A percentile compares a stretch with the other conserved stretches of the same genome.
Evolutionary conservation across 2,329 filamentous ascomycete genomes (phyloP).

Genomic region (Graphilbum sp.): DNA sequence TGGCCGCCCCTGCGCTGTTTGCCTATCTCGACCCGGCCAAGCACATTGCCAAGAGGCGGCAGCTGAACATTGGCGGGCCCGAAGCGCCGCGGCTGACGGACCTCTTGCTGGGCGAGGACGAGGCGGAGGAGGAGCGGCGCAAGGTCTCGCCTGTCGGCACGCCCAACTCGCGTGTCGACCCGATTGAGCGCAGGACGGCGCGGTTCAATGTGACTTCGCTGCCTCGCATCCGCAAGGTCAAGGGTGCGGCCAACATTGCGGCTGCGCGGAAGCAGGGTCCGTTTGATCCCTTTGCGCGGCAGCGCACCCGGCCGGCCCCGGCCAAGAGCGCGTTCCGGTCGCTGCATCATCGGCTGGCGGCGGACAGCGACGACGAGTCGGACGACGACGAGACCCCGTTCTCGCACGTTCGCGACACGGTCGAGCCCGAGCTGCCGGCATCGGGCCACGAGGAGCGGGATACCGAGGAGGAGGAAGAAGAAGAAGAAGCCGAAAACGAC

Average conservation of each 20-base stretch:
- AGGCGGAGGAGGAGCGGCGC: conserved; percentile 36
- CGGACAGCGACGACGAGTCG: conserved; percentile 70
- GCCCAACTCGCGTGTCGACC: conserved; percentile 45
- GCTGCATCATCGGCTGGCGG: conserved; percentile 63
- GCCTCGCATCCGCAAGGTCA: conserved; percentile 59
- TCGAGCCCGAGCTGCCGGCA: conserved; percentile 56
- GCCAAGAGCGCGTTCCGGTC: conserved; percentile 52
- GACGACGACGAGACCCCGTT: conserved; percentile 67
- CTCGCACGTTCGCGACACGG: conserved; percentile 61
- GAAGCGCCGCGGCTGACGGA: conserved; percentile 36
- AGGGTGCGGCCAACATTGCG: conserved; percentile 29
- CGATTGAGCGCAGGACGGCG: conserved; percentile 42
- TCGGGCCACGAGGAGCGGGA: conserved; percentile 1
- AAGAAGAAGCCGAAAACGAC: conserved; percentile 2
- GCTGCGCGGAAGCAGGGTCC: conserved; percentile 47
- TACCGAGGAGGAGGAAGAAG: background rate
- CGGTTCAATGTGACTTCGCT: conserved; percentile 46
- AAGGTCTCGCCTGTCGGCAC: conserved; percentile 39
- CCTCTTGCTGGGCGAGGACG: conserved; percentile 31
- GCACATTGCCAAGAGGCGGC: conserved; percentile 63
- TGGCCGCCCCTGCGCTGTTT: conserved; percentile 66
- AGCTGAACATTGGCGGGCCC: conserved; percentile 59
- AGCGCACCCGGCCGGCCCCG: conserved; percentile 29
- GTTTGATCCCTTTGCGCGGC: conserved; percentile 48
- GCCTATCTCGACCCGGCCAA: conserved; percentile 70